Base-by-base conservation (phyloP, 441 rosid genomes). In the Kokia cookei region DNA sequence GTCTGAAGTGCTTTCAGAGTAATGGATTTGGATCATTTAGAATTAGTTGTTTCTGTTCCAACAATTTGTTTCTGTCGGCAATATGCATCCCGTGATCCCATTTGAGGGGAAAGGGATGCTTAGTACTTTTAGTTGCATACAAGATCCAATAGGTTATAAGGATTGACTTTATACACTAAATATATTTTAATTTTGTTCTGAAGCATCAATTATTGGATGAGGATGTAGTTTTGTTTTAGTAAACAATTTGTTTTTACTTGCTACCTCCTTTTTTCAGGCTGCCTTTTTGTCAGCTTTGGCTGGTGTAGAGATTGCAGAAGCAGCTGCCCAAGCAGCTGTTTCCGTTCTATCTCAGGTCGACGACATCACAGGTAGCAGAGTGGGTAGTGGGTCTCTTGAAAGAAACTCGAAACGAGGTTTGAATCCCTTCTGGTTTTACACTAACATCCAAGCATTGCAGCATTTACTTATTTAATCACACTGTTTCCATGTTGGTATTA, bases 261-360 rank as follows among this genome's bases (percentile, higher is more conserved):
- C 27, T 40, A 73, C 35, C 26, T 57, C 1, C 40, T 6, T 79
- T 65, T 73, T 71, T 48, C 86, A 96, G 98, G 97, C 89, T 81
- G 94, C 96, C 53, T 96, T 96, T 78, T 86, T 93, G 65, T 93
- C 97, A 27, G 93, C 98, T 71, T 82, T 96, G 87, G 92, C 93
- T 32, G 99, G 98, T 42, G 71, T 80, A 19, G 88, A 87, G 62
- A 87, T 87, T 81, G 93, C 95, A 74, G 90, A 90, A 87, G 90
- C 95, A 66, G 89, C 97, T 76, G 97, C 99, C 59, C 84, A 48
- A 73, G 97, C 97, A 65, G 97, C 98, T 69, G 86, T 89, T 71
- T 73, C 75, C 26, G 74, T 90, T 76, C 79, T 89, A 50, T 83
- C 86, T 37, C 82, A 90, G 71, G 79, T 82, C 69, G 87, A 86